A percentile compares a stretch with the other conserved stretches of the same genome.
These are phyloP conservation scores for Aphanomyces astaci DNA, from an alignment of 352 stramenopile genomes.

Conservation along the genomic window DNA sequence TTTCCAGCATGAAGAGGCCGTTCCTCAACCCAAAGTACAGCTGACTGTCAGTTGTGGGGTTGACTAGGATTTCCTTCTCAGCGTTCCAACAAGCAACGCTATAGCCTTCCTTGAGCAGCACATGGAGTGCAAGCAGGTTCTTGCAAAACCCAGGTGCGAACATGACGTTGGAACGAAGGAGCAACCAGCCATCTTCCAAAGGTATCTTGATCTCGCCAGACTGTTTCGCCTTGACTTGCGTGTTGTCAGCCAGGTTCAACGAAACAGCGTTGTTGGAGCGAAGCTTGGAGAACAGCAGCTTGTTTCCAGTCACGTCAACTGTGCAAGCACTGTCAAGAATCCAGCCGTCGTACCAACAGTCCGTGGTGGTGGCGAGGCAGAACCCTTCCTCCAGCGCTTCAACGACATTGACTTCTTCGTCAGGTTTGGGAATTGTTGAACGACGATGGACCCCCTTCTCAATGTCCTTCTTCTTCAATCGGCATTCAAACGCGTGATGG, in stretches of 20 bases:
- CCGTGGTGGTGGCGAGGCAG: not conserved
- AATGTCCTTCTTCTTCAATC: not conserved
- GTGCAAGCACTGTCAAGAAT: conserved; percentile 1
- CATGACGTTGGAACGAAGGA: not conserved
- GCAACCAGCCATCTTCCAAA: not conserved
- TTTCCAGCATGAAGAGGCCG: no score
- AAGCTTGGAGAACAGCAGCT: not conserved
- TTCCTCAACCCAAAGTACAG: no score
- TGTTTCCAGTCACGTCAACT: not conserved
- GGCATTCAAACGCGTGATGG: not conserved
- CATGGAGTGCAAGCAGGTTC: not conserved
- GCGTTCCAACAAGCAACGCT: not conserved
- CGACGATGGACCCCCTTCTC: not conserved
- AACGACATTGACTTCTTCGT: conserved; percentile 1
- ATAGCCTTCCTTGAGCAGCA: not conserved
- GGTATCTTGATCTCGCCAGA: not conserved
- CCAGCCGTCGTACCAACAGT: not conserved
- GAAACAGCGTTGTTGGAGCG: not conserved
- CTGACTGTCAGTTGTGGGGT: no score
- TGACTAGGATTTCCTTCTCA: not conserved
- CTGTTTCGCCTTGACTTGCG: not conserved
- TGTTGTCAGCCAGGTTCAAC: not conserved
- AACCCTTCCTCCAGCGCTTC: not conserved
- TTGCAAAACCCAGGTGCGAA: not conserved
- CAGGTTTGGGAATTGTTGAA: not conserved